phyloP scores from a whole-genome alignment of 352 stramenopile species.

The Phytopythium mirpurense region DNA sequence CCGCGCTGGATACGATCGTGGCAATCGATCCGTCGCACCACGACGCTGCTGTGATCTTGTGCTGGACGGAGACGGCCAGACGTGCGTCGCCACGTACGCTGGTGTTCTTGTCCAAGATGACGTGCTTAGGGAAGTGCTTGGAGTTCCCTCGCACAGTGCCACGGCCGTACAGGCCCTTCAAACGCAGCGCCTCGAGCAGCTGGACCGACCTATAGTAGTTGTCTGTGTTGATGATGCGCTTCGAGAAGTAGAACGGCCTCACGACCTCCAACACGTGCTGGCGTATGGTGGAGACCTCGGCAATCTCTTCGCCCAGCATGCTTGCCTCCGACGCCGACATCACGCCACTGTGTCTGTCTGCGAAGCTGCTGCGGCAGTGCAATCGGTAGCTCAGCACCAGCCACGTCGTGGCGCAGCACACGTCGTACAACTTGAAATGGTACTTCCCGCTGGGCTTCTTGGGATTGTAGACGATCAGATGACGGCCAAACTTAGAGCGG shows the following conservation, averaged over 20 bases:
- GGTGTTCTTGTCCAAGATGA: conserved; percentile 12
- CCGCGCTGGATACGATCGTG: conserved; percentile 20
- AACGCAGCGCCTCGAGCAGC: conserved; percentile 12
- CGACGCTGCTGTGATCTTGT: conserved; percentile 16
- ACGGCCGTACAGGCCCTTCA: conserved; percentile 16
- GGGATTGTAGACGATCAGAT: conserved; percentile 25
- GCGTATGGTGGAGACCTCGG: conserved; percentile 4
- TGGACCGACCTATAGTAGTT: conserved; percentile 33
- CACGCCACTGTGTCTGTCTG: conserved; percentile 13
- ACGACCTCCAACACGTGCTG: conserved; percentile 22
- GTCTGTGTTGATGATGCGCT: conserved; percentile 22
- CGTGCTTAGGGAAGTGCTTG: conserved; percentile 20
- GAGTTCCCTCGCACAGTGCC: conserved; percentile 16
- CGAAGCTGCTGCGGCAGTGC: conserved; percentile 17
- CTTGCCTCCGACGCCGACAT: background rate
- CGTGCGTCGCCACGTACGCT: conserved; percentile 5
- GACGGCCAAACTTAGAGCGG: conserved; percentile 17
- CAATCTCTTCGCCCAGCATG: background rate
- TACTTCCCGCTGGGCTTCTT: conserved; percentile 26
- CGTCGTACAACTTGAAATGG: conserved; percentile 29
- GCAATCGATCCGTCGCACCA: conserved; percentile 22
- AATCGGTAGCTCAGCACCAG: conserved; percentile 21
- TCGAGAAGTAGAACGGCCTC: conserved; percentile 11
- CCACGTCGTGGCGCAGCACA: conserved; percentile 23
- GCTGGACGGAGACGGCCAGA: conserved; percentile 11